Percentiles rank a stretch among this genome's conserved stretches.
phyloP scores from a whole-genome alignment of 306 rosid genomes.

The Alnus rubra region DNA sequence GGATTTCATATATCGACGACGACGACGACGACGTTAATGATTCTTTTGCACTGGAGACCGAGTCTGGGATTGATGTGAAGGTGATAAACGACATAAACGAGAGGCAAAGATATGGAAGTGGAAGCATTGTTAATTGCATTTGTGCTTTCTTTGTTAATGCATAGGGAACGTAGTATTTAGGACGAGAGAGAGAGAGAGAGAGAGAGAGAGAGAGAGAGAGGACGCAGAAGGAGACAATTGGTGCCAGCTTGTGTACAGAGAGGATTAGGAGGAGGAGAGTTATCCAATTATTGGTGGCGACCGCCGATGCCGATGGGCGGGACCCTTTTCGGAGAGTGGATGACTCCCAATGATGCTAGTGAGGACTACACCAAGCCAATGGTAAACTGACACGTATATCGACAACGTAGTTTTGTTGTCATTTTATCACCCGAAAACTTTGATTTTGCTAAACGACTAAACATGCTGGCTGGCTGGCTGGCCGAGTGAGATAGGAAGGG shows the following conservation, averaged over 20 bases:
- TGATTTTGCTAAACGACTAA: too few relatives aligned
- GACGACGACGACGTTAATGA: background rate
- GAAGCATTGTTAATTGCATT: background rate
- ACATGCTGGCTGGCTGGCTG: too few relatives aligned
- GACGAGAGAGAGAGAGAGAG: background rate
- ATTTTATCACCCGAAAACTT: too few relatives aligned
- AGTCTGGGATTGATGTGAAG: background rate
- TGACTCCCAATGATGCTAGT: too few relatives aligned
- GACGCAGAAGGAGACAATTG: background rate
- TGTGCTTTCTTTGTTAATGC: background rate
- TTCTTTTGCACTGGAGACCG: background rate
- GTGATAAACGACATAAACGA: background rate
- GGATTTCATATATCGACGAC: constrained; percentile 59
- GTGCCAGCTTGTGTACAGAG: background rate
- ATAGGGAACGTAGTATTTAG: background rate
- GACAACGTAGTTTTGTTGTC: too few relatives aligned
- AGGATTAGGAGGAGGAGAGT: too few relatives aligned
- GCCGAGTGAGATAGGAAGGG: too few relatives aligned
- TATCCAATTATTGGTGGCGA: too few relatives aligned
- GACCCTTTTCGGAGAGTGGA: too few relatives aligned
- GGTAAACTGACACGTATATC: too few relatives aligned
- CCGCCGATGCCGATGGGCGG: too few relatives aligned
- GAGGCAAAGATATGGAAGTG: background rate
- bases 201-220: background rate
- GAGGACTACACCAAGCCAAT: too few relatives aligned